Evolutionary conservation across 305 asterid species (phyloP), one percentile per base, ranked within the genome.

Genomic region (Andrographis paniculata): DNA sequence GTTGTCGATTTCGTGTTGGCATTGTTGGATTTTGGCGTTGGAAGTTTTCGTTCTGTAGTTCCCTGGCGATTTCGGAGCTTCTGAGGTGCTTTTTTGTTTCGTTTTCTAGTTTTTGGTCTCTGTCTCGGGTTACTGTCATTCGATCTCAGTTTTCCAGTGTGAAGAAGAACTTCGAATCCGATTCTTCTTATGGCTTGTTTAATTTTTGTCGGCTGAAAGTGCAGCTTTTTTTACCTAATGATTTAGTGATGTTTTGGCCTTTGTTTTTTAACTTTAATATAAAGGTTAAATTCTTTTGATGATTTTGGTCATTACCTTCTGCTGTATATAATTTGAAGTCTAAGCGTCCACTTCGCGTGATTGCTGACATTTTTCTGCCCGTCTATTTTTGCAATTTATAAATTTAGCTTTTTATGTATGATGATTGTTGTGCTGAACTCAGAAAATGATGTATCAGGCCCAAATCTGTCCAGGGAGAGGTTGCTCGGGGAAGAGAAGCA

Each of bases 61-160:
- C 17, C 22, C 55, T 41, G 17, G 30, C 8, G 30, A 24, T 24
- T 24, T 24, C 30, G 6, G 30, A 3, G 30, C 4, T 8, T 24
- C 6, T 24, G 30, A 24, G 30, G 30, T 24, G 8, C 6, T 24
- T 24, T 24, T 24, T 3, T n/a, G n/a, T n/a, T n/a, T n/a, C n/a
- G n/a, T n/a, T n/a, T 24, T 24, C 6, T 24, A 3, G 30, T 24
- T 24, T 24, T 24, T 24, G 30, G 30, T 24, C n/a, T 24, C 30
- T 3, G 8, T 24, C 8, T 24, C 30, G 4, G 8, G 6, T 24
- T 3, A 24, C 58, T 20, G 61, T 38, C 16, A 56, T 58, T 59
- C 67, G 82, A 75, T 75, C 78, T 75, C 69, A 63, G 41, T 59
- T 53, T 59, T 45, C 23, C 47, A 54, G 61, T 67, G 70, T 68